Percentiles rank a stretch among this genome's conserved stretches.
Evolutionary conservation across 192 early-diverging fungal genomes (phyloP).

Genomic region (Coemansia nantahalensis): DNA sequence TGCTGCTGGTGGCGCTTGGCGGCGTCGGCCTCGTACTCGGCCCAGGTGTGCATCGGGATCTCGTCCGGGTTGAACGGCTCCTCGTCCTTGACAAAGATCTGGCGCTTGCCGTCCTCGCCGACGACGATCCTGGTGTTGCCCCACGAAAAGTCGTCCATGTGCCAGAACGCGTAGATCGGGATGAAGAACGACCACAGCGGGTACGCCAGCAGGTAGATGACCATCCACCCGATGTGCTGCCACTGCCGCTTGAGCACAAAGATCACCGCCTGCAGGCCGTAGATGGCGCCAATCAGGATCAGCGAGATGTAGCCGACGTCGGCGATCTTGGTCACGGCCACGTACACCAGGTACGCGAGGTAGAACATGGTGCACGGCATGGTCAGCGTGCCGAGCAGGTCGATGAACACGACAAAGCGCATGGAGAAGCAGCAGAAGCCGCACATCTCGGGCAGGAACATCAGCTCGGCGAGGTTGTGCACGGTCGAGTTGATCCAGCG

Average conservation of each 20-base stretch:
- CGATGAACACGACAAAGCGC: conserved; percentile 94
- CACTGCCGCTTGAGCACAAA: conserved; percentile 87
- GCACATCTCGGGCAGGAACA: conserved; percentile 90
- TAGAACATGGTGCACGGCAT: conserved; percentile 93
- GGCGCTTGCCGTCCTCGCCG: conserved; percentile 75
- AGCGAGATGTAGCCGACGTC: conserved; percentile 77
- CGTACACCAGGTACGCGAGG: conserved; percentile 80
- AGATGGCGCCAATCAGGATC: conserved; percentile 80
- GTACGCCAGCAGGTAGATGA: conserved; percentile 91
- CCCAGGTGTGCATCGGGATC: conserved; percentile 78
- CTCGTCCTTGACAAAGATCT: conserved; percentile 62
- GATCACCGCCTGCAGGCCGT: conserved; percentile 86
- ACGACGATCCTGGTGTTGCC: conserved; percentile 92
- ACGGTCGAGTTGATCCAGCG: conserved; percentile 99
- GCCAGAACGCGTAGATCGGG: conserved; percentile 98
- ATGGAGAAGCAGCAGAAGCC: conserved; percentile 99
- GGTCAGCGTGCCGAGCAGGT: conserved; percentile 87
- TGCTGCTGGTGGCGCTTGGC: conserved; percentile 1
- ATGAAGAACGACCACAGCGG: no score
- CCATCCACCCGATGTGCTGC: conserved; percentile 96
- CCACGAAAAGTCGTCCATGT: conserved; percentile 99
- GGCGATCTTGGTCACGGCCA: conserved; percentile 55
- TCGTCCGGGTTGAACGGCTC: conserved; percentile 69
- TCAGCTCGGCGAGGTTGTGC: conserved; percentile 94
- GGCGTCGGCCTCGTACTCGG: conserved; percentile 68